Percentiles rank a stretch among this genome's conserved stretches.
phyloP scores from a whole-genome alignment of 345 rosid species.

The Physaria fendleri region DNA sequence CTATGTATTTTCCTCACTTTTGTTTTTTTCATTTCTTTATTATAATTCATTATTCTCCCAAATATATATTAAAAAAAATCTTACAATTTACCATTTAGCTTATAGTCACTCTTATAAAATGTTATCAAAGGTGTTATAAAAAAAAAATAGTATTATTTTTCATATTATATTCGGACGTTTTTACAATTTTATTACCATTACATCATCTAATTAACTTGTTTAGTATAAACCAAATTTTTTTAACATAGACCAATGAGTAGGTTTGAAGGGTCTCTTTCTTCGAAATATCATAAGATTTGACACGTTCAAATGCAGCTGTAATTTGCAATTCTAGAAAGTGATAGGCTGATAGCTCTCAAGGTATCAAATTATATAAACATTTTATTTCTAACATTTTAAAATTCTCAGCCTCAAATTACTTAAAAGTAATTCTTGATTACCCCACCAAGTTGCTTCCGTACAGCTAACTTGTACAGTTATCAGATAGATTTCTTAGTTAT shows the following conservation, averaged over 20 bases:
- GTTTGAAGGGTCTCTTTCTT: conserved; percentile 14
- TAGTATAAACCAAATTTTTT: neutral
- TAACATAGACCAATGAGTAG: conserved; percentile 16
- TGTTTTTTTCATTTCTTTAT: neutral
- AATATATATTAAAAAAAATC: neutral
- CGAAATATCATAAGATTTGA: conserved; percentile 17
- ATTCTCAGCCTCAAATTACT: neutral
- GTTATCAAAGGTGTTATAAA: too few species aligned
- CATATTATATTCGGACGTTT: neutral
- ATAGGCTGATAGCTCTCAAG: conserved; percentile 3
- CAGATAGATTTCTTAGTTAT: neutral
- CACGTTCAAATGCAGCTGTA: conserved; percentile 27
- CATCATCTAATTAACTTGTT: neutral
- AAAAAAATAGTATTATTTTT: neutral
- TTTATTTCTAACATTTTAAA: neutral
- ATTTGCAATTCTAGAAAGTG: conserved; percentile 12
- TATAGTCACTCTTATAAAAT: neutral
- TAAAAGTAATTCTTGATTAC: conserved; percentile 1
- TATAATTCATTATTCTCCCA: neutral
- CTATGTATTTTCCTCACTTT: conserved; percentile 19
- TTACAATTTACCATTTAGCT: neutral
- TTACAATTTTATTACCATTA: neutral
- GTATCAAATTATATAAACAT: neutral
- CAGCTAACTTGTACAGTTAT: conserved; percentile 23
- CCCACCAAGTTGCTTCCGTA: conserved; percentile 25